These are phyloP conservation scores for Apiospora sp. DNA, from an alignment of 2,329 filamentous ascomycete genomes.

Conservation along the genomic window DNA sequence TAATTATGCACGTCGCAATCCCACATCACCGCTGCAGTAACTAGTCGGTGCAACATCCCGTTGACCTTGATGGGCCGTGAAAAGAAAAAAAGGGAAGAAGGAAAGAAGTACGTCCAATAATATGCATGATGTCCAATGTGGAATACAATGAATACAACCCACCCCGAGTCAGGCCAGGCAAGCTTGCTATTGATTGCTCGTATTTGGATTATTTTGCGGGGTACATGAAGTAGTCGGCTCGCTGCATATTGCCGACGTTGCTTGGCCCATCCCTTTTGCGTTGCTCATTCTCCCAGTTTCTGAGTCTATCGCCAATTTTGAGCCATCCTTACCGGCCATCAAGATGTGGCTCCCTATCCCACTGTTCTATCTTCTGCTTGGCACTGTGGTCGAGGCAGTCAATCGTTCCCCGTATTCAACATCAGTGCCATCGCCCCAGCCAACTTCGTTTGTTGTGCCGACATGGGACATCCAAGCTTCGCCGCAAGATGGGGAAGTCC, in stretches of 20 bases:
- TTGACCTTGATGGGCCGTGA: not conserved
- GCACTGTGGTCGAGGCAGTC: not conserved
- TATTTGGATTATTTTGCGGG: not conserved
- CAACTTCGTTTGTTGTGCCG: constrained; percentile 43
- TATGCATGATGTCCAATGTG: not conserved
- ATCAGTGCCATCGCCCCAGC: not conserved
- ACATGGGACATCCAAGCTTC: constrained; percentile 60
- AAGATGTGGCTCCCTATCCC: not conserved
- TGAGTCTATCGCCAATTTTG: not conserved
- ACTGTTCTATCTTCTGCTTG: not conserved
- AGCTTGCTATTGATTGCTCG: not conserved
- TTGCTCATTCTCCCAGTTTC: too few relatives aligned
- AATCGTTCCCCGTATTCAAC: not conserved
- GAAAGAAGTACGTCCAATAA: not conserved
- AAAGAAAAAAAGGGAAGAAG: not conserved
- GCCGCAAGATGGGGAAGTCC: constrained; percentile 44
- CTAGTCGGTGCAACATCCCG: not conserved
- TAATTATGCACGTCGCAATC: constrained; percentile 8
- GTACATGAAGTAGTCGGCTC: not conserved
- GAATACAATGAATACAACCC: not conserved
- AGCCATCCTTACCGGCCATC: not conserved
- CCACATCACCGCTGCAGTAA: not conserved
- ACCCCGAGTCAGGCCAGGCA: not conserved
- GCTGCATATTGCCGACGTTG: not conserved
- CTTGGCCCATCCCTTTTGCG: not conserved